Conservation (phyloP, 805 yeast species). For the Metschnikowia rubicola region DNA sequence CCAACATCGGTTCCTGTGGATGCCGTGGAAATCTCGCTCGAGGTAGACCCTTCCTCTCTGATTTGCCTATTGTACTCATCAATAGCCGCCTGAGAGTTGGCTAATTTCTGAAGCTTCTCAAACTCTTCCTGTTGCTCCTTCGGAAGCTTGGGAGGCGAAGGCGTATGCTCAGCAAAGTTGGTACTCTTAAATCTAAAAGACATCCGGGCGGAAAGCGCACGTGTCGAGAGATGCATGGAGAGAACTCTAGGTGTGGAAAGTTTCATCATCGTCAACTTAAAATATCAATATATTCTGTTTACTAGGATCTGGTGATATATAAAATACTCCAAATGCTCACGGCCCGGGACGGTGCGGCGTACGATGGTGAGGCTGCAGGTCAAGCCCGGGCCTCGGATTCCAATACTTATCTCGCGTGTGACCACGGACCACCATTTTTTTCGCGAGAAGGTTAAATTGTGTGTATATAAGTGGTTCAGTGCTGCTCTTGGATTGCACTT, state of each 20-base stretch:
- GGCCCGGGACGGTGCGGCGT: background rate
- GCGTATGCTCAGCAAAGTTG: conserved; percentile 26
- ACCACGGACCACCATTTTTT: no score
- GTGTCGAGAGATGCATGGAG: background rate
- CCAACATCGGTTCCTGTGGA: conserved; percentile 53
- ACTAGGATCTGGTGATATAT: no score
- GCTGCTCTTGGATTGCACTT: no score
- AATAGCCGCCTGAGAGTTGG: conserved; percentile 73
- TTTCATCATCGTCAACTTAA: background rate
- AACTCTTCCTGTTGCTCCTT: conserved; percentile 87
- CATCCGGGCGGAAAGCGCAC: background rate
- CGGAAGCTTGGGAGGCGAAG: conserved; percentile 69
- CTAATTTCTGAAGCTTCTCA: conserved; percentile 77
- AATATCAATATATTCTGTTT: no score
- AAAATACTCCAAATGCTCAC: background rate
- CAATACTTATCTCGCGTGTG: no score
- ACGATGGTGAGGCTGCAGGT: background rate
- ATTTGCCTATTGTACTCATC: conserved; percentile 63
- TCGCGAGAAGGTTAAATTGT: no score
- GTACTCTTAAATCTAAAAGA: conserved; percentile 7
- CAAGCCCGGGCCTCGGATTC: background rate
- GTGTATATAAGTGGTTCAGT: no score
- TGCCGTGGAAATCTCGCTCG: conserved; percentile 20
- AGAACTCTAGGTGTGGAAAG: background rate
- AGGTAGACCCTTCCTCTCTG: conserved; percentile 18